These are phyloP conservation scores for Ceratobasidium sp. DNA, from an alignment of 1,284 basidiomycete species.

Conservation along the genomic window DNA sequence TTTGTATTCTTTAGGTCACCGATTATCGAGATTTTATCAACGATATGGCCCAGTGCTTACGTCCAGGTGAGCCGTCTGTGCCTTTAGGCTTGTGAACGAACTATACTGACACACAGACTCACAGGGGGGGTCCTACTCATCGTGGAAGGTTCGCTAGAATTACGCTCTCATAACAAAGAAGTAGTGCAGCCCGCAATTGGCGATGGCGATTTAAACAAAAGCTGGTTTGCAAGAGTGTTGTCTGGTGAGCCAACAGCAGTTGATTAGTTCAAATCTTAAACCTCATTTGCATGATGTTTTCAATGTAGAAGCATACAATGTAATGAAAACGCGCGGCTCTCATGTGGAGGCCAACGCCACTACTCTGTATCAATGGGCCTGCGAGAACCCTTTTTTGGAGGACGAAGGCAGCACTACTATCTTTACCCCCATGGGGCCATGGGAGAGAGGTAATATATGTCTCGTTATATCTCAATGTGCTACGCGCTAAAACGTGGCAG, in stretches of 20 bases:
- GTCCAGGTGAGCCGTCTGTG: conserved; percentile 21
- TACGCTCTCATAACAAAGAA: conserved; percentile 28
- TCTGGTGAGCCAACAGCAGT: conserved; percentile 27
- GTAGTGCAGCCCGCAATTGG: conserved; percentile 40
- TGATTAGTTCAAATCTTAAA: neutral
- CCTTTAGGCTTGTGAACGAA: neutral
- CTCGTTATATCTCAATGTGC: neutral
- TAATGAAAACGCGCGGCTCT: conserved; percentile 40
- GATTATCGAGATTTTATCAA: conserved; percentile 38
- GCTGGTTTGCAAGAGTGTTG: conserved; percentile 43
- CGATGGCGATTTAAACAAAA: conserved; percentile 39
- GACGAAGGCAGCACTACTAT: conserved; percentile 38
- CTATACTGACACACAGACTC: no score
- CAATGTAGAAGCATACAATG: conserved; percentile 23
- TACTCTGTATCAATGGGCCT: conserved; percentile 35
- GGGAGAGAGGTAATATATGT: conserved; percentile 34
- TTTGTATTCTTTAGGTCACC: conserved; percentile 14
- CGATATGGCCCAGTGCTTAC: conserved; percentile 41
- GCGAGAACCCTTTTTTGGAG: conserved; percentile 39
- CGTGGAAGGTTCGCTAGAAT: conserved; percentile 40
- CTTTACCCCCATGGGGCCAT: conserved; percentile 43
- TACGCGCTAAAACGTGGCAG: neutral
- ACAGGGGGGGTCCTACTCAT: conserved; percentile 41
- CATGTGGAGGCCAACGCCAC: conserved; percentile 43
- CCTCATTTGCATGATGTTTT: neutral